These are phyloP conservation scores for Ustilago crameri DNA, from an alignment of 1,284 basidiomycete genomes.

Conservation along the genomic window DNA sequence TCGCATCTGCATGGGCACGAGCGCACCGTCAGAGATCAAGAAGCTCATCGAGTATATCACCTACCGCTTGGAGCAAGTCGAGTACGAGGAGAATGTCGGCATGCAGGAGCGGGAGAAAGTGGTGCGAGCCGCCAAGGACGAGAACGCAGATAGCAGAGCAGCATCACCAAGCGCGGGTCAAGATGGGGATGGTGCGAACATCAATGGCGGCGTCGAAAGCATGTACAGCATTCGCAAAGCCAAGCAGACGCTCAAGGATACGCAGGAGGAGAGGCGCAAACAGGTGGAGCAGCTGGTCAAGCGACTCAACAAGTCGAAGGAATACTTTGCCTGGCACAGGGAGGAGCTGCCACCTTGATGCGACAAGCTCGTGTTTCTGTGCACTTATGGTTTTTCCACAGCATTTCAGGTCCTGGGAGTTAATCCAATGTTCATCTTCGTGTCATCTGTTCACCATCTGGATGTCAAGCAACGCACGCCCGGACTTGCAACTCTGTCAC, in stretches of 20 bases:
- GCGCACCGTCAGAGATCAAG: conserved; percentile 36
- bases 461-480: too few relatives aligned
- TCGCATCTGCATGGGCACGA: conserved; percentile 51
- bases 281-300: conserved; percentile 36
- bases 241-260: conserved; percentile 45
- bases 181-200: background rate
- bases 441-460: too few relatives aligned
- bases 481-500: too few relatives aligned
- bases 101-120: conserved; percentile 38
- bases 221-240: conserved; percentile 41
- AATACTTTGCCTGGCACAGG: conserved; percentile 55
- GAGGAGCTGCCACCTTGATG: conserved; percentile 33
- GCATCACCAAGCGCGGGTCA: background rate
- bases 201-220: conserved; percentile 16
- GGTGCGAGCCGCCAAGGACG: conserved; percentile 14
- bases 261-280: conserved; percentile 39
- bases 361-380: background rate
- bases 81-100: conserved; percentile 43
- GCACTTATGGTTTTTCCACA: background rate
- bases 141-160: background rate
- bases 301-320: conserved; percentile 30
- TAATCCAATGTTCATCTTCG: background rate
- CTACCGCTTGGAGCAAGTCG: conserved; percentile 34
- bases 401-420: too few relatives aligned
- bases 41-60: conserved; percentile 27